Conservation (phyloP, 2,329 filamentous ascomycete genomes). For the Huntiella abstrusa region DNA sequence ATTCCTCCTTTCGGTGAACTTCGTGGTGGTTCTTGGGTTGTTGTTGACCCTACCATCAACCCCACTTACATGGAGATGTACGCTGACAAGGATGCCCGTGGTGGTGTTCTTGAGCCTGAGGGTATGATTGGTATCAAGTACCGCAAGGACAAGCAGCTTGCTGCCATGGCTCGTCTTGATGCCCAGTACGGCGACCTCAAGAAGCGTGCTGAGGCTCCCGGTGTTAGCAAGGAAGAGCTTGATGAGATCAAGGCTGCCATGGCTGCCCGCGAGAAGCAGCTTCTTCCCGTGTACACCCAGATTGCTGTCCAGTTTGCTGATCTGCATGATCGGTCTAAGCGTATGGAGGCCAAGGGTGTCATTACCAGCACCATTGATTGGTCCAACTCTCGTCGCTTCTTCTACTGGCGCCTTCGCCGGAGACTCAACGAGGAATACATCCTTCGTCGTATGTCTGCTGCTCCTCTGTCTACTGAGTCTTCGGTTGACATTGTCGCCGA, state of each 20-base stretch:
- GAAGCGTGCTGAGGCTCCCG: slow-evolving; percentile 48
- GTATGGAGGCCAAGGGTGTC: slow-evolving; percentile 94
- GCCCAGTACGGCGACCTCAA: slow-evolving; percentile 65
- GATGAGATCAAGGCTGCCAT: slow-evolving; percentile 70
- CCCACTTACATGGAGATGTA: slow-evolving; percentile 98
- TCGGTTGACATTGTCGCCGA: slow-evolving; percentile 18
- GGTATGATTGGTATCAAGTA: slow-evolving; percentile 99
- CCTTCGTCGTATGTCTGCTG: slow-evolving; percentile 60
- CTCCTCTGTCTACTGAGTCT: slow-evolving; percentile 20
- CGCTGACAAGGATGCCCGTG: slow-evolving; percentile 81
- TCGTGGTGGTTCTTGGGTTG: slow-evolving; percentile 97
- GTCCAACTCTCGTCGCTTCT: slow-evolving; percentile 84
- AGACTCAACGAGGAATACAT: slow-evolving; percentile 96
- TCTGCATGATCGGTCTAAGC: slow-evolving; percentile 85
- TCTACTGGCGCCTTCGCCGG: slow-evolving; percentile 98
- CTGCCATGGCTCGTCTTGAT: slow-evolving; percentile 92
- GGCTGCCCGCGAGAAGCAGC: slow-evolving; percentile 64
- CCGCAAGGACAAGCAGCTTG: slow-evolving; percentile 88
- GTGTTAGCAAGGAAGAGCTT: slow-evolving; percentile 53
- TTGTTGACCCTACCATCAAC: slow-evolving; percentile 97
- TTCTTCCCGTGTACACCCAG: slow-evolving; percentile 85
- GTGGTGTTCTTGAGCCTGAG: slow-evolving; percentile 93
- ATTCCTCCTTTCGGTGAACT: slow-evolving; percentile 94
- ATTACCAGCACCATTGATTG: slow-evolving; percentile 73
- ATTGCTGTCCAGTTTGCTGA: slow-evolving; percentile 95